Conservation (phyloP, 2,329 filamentous ascomycete genomes). For the Microcyclospora pomicola region DNA sequence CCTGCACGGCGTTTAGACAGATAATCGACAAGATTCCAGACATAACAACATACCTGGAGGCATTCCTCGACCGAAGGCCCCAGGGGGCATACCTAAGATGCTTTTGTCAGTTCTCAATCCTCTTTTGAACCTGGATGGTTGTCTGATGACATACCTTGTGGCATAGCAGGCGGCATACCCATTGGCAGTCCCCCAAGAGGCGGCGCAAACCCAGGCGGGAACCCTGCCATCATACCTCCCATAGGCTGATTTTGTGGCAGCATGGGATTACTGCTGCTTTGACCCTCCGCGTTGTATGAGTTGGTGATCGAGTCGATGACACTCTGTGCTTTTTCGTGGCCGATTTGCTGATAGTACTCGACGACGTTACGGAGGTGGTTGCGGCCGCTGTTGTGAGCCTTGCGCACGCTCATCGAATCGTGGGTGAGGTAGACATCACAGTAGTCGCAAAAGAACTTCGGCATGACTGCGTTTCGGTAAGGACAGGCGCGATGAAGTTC, state of each 20-base stretch:
- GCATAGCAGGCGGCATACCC: conserved; percentile 8
- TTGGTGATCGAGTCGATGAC: conserved; percentile 97
- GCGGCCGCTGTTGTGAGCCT: conserved; percentile 90
- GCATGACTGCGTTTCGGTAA: conserved; percentile 13
- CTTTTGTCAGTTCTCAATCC: conserved; percentile 5
- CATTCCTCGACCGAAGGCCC: conserved; percentile 8
- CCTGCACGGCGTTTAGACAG: conserved; percentile 1
- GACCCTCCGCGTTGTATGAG: conserved; percentile 88
- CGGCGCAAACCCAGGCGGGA: conserved; percentile 12
- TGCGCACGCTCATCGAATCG: conserved; percentile 98
- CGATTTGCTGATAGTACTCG: conserved; percentile 98
- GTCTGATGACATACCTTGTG: conserved; percentile 9
- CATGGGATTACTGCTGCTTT: conserved; percentile 75
- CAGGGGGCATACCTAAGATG: conserved; percentile 6
- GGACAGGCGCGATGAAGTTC: neutral
- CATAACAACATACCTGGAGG: conserved; percentile 2
- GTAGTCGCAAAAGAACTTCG: conserved; percentile 56
- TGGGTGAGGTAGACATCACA: conserved; percentile 99
- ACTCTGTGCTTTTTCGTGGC: conserved; percentile 93
- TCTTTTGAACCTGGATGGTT: neutral
- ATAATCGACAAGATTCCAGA: neutral
- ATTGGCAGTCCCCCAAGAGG: conserved; percentile 21
- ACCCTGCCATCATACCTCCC: conserved; percentile 6
- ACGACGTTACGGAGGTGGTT: conserved; percentile 97
- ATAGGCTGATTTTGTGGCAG: conserved; percentile 29